Evolutionary conservation across 23 red algal species (phyloP).

Genomic region (Pyropia yezoensis): DNA sequence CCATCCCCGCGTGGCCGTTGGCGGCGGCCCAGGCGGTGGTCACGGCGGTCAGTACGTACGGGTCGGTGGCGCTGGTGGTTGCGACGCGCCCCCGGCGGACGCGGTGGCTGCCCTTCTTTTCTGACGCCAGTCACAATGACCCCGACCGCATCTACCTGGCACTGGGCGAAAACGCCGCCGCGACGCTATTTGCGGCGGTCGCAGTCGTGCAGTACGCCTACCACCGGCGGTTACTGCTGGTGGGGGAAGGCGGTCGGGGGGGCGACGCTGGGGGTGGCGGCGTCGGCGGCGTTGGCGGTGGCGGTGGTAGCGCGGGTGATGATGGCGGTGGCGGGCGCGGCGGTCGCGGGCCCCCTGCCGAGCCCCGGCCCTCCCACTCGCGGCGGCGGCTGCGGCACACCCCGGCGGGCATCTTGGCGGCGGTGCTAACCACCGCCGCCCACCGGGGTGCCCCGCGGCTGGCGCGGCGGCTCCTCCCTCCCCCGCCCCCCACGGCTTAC

Average conservation of each 20-base stretch:
- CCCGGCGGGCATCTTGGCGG: too few species aligned
- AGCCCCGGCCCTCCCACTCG: too few species aligned
- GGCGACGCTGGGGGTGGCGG: too few species aligned
- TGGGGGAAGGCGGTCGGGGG: too few species aligned
- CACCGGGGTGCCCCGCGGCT: background rate
- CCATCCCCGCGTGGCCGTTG: background rate
- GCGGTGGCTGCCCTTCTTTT: conserved; percentile 13
- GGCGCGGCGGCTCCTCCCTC: background rate
- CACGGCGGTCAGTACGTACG: background rate
- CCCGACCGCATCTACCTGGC: conserved; percentile 19
- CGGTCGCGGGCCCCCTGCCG: too few species aligned
- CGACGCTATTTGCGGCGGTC: conserved; percentile 9
- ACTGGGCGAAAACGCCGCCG: conserved; percentile 15
- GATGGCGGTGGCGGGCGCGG: too few species aligned
- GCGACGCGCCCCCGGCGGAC: conserved; percentile 9
- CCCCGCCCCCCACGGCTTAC: background rate
- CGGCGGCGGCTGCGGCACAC: too few species aligned
- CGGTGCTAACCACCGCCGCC: too few species aligned
- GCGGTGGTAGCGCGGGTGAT: too few species aligned
- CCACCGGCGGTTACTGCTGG: background rate
- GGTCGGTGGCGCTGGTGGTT: conserved; percentile 1
- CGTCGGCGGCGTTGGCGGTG: too few species aligned
- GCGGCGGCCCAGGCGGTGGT: conserved; percentile 12
- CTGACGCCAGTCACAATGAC: conserved; percentile 15
- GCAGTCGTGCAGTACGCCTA: conserved; percentile 6